These are phyloP conservation scores for Angomonas ambiguus DNA, from an alignment of 208 protist genomes.

Conservation along the genomic window DNA sequence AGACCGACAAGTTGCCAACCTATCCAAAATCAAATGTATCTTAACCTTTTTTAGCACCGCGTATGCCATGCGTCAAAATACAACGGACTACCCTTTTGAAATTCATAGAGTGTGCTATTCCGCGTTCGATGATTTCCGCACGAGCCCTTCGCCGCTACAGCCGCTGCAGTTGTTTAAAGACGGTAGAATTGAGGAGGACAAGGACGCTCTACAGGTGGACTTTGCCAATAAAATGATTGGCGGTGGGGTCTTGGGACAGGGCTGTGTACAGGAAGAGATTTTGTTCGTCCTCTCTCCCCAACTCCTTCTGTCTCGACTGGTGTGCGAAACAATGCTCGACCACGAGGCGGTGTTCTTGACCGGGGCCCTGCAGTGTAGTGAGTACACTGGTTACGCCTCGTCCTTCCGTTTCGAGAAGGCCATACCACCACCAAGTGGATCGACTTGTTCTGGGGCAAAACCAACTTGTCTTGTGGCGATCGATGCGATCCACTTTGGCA, in stretches of 20 bases:
- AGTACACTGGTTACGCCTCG: slow-evolving; percentile 63
- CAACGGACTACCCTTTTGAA: slow-evolving; percentile 22
- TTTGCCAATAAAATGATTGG: slow-evolving; percentile 88
- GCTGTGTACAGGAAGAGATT: slow-evolving; percentile 91
- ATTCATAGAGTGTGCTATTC: slow-evolving; percentile 26
- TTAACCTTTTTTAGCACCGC: slow-evolving; percentile 46
- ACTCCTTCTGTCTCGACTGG: slow-evolving; percentile 59
- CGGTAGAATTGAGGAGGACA: slow-evolving; percentile 63
- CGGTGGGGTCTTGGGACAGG: slow-evolving; percentile 72
- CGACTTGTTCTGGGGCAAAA: too few species aligned
- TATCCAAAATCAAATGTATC: slow-evolving; percentile 50
- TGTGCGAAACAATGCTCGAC: slow-evolving; percentile 56
- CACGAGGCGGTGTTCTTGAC: slow-evolving; percentile 70
- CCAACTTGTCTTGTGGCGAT: slow-evolving; percentile 61
- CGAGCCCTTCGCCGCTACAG: slow-evolving; percentile 22
- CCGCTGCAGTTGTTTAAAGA: slow-evolving; percentile 17
- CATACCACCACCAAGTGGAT: neutral
- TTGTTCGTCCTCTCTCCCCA: slow-evolving; percentile 80
- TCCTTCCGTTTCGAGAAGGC: slow-evolving; percentile 46
- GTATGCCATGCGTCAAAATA: slow-evolving; percentile 18
- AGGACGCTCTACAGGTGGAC: slow-evolving; percentile 61
- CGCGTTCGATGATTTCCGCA: slow-evolving; percentile 38
- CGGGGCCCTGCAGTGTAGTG: slow-evolving; percentile 48
- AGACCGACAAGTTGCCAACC: slow-evolving; percentile 22
- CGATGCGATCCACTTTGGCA: slow-evolving; percentile 56